Conservation (phyloP, 495 filamentous ascomycete genomes). For the Hyphodiscus hymeniophilus region DNA sequence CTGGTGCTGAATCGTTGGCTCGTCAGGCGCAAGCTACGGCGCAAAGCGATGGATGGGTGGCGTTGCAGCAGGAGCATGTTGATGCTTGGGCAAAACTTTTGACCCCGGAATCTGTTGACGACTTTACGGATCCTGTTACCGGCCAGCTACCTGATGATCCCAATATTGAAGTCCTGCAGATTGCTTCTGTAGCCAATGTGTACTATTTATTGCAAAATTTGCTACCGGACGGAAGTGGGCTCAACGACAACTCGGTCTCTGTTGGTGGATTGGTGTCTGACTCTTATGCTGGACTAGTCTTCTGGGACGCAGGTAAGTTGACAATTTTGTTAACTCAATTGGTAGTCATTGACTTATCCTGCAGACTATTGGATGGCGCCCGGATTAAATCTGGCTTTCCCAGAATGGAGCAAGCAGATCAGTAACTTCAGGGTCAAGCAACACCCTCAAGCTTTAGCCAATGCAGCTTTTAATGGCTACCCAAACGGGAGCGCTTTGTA, state of each 20-base stretch:
- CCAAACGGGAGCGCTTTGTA: slow-evolving; percentile 39
- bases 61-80: slow-evolving; percentile 32
- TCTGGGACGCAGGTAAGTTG: slow-evolving; percentile 46
- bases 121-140: slow-evolving; percentile 47
- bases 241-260: slow-evolving; percentile 43
- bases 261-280: slow-evolving; percentile 47
- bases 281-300: slow-evolving; percentile 47
- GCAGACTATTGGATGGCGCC: slow-evolving; percentile 43
- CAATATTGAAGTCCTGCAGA: slow-evolving; percentile 51
- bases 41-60: slow-evolving; percentile 31
- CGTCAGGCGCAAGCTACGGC: slow-evolving; percentile 32
- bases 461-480: slow-evolving; percentile 36
- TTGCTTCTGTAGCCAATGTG: slow-evolving; percentile 55
- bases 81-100: slow-evolving; percentile 39
- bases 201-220: slow-evolving; percentile 64
- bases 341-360: too few relatives aligned
- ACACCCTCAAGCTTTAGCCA: slow-evolving; percentile 39
- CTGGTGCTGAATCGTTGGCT: slow-evolving; percentile 30
- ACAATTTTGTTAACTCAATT: background rate
- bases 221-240: slow-evolving; percentile 35
- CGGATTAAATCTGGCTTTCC: slow-evolving; percentile 42
- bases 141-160: slow-evolving; percentile 51
- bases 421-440: slow-evolving; percentile 41
- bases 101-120: slow-evolving; percentile 50
- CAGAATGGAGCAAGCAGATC: slow-evolving; percentile 39